phyloP scores from a whole-genome alignment of 345 rosid species.

The Eucalyptus pauciflora region DNA sequence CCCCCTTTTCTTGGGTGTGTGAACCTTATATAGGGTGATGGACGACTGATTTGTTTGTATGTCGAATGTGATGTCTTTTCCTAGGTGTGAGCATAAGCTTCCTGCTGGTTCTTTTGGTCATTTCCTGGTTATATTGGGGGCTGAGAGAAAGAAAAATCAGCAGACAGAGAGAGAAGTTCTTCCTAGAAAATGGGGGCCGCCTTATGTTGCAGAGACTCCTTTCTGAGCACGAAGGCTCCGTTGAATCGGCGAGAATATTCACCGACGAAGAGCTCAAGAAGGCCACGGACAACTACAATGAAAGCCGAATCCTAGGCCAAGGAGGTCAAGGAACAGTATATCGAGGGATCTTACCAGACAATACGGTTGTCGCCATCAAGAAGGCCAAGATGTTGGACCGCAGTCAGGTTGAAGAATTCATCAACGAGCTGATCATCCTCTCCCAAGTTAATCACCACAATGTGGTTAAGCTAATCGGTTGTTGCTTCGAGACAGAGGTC shows the following conservation, averaged over 20 bases:
- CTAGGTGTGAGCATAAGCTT: background rate
- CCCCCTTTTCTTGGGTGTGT: no score
- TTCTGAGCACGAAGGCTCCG: background rate
- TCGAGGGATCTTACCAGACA: conserved; percentile 22
- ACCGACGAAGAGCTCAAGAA: conserved; percentile 17
- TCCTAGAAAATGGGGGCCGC: conserved; percentile 18
- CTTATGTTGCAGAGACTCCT: conserved; percentile 12
- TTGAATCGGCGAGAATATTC: conserved; percentile 12
- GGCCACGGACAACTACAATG: conserved; percentile 22
- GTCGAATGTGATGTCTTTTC: background rate
- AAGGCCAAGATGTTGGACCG: conserved; percentile 22
- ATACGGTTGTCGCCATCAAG: conserved; percentile 24
- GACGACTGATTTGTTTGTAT: no score
- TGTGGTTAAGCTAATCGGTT: conserved; percentile 35
- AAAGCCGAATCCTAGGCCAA: conserved; percentile 17
- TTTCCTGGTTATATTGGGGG: background rate
- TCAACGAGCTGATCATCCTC: conserved; percentile 32
- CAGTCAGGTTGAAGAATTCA: conserved; percentile 31
- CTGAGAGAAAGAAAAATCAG: background rate
- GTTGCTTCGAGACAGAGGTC: conserved; percentile 35
- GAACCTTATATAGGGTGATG: no score
- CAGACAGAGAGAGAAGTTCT: conserved; percentile 1
- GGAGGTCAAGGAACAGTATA: conserved; percentile 37
- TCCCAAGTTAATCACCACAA: conserved; percentile 33
- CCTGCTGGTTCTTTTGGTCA: background rate